Evolutionary conservation across 192 early-diverging fungal genomes (phyloP).

Genomic region (Pilobolus umbonatus): DNA sequence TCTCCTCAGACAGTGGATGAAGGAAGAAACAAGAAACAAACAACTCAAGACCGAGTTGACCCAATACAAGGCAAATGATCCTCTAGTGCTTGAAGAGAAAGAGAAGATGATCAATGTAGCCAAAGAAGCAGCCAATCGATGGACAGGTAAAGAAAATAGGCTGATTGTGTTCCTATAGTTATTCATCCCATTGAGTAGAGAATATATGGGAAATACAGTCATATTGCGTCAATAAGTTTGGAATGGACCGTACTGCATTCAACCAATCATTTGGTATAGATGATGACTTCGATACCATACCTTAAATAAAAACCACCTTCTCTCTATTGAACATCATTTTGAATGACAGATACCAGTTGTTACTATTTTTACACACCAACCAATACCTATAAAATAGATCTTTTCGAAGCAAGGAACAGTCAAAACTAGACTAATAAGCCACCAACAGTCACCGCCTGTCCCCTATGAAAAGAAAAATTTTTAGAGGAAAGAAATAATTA

Average conservation of each 20-base stretch:
- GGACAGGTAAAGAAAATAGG: constrained; percentile 59
- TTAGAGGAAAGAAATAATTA: background rate
- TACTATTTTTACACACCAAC: too few species aligned
- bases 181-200: constrained; percentile 31
- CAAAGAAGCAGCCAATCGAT: constrained; percentile 74
- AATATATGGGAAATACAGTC: constrained; percentile 82
- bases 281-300: constrained; percentile 68
- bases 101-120: constrained; percentile 55
- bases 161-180: background rate
- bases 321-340: too few species aligned
- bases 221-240: constrained; percentile 67
- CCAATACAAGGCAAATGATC: constrained; percentile 74
- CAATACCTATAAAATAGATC: too few species aligned
- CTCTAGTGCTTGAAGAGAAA: constrained; percentile 61
- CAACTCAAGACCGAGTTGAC: constrained; percentile 52
- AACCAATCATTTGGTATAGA: constrained; percentile 60
- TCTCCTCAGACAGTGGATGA: constrained; percentile 33
- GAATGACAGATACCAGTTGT: too few species aligned
- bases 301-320: too few species aligned
- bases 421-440: background rate
- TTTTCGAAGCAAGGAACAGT: too few species aligned
- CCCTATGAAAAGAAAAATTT: constrained; percentile 3
- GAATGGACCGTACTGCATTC: constrained; percentile 59
- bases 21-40: constrained; percentile 40
- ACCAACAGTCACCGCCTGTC: background rate